Evolutionary conservation across 371 early-diverging fungal species (phyloP), one percentile per base, ranked within the genome.

Genomic region (Encephalitozoon cuniculi): DNA sequence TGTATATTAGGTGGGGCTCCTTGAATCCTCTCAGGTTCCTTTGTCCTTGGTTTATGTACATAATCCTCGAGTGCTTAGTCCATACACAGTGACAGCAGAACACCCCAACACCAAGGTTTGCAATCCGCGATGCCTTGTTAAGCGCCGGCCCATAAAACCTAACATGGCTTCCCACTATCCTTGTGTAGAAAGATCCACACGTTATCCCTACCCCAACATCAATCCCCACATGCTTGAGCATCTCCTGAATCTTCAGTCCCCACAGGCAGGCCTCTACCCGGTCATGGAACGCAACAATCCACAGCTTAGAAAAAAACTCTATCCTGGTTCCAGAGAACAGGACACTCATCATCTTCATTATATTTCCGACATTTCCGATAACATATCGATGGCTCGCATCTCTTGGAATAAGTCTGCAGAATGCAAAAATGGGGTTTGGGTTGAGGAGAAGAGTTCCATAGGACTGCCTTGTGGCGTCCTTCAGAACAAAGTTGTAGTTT

Each of bases 171-270:
- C 43, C 37, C 1, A n/a, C 25, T 34, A 49, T 52, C 41, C 37
- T 75, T 53, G 41, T 68, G 15, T 52, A 75, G 34, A 55, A 51
- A 9, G 30, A 1, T 26, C 64, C 76, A 34, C 64, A 52, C 18
- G 76, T 21, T 34, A 75, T 69, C 51, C 69, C 76, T 53, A 75
- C 41, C 21, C 69, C 43, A 9, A 75, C 49, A 40, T 64, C 69
- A 23, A 75, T 63, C 6, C 37, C 49, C 11, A 68, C 18, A 7
- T 18, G n/a, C 25, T 8, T 28, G 15, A 68, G 64, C 26, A 75
- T 39, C 51, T 63, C 64, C 7, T 37, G 11, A 4, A 75, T 52
- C 32, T 64, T 53, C 26, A 75, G 23, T 21, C 64, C 69, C 30
- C 32, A 75, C 28, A 46, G 30, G n/a, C 46, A 43, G 28, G 67